A percentile compares a stretch with the other conserved stretches of the same genome.
Evolutionary conservation across 306 rosid genomes (phyloP).

Genomic region (Alnus glutinosa): DNA sequence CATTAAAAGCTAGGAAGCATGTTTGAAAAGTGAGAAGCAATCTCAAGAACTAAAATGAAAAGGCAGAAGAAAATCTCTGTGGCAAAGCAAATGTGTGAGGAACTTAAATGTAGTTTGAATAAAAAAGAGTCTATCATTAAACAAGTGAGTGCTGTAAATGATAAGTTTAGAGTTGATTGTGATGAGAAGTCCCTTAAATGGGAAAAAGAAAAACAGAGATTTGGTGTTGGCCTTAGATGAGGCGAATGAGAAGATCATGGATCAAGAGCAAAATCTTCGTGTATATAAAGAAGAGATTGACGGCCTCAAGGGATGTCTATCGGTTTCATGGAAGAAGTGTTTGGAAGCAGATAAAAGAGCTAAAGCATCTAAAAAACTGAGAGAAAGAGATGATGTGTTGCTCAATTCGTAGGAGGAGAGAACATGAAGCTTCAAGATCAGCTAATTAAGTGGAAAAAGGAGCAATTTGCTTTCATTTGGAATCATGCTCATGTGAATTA

Average conservation of each 20-base stretch:
- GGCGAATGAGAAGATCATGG: constrained; percentile 55
- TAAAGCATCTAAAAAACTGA: constrained; percentile 40
- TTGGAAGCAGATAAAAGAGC: constrained; percentile 38
- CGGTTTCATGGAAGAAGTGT: constrained; percentile 49
- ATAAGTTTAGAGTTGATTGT: no score
- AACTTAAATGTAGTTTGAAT: no score
- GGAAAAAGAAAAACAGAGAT: constrained; percentile 36
- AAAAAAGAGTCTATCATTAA: no score
- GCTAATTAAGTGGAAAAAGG: constrained; percentile 73
- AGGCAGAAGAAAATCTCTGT: no score
- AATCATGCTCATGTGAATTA: no score
- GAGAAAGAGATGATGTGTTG: constrained; percentile 50
- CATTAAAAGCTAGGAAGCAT: no score
- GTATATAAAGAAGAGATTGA: constrained; percentile 52
- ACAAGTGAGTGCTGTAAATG: no score
- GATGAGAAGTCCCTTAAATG: no score
- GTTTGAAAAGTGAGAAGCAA: no score
- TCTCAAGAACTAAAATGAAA: no score
- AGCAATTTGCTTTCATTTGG: constrained; percentile 48
- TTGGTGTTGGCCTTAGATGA: constrained; percentile 58
- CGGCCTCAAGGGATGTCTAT: constrained; percentile 49
- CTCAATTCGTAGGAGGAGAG: constrained; percentile 53
- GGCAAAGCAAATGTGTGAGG: no score
- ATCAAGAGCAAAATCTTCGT: constrained; percentile 46
- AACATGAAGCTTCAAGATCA: constrained; percentile 57